Evolutionary conservation across 2,329 filamentous ascomycete genomes (phyloP).

Genomic region (Sarocladium kiliense): DNA sequence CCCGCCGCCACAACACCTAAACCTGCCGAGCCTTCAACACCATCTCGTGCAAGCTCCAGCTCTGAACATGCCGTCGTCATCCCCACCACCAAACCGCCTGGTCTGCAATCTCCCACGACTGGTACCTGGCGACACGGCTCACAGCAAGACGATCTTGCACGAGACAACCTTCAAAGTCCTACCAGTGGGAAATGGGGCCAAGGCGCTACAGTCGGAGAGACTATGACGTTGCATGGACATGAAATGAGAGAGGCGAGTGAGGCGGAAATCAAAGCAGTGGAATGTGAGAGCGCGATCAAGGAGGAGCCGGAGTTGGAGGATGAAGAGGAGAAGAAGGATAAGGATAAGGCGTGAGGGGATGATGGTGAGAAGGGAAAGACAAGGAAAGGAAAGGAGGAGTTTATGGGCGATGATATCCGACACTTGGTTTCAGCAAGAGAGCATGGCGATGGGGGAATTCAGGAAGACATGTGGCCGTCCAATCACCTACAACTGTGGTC

Average conservation of each 20-base stretch:
- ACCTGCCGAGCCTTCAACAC: background rate
- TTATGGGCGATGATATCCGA: background rate
- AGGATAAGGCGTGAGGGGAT: slow-evolving; percentile 1
- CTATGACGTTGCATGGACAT: slow-evolving; percentile 23
- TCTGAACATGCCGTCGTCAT: background rate
- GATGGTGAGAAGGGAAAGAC: slow-evolving; percentile 14
- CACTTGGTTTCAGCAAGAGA: slow-evolving; percentile 7
- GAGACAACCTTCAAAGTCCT: slow-evolving; percentile 36
- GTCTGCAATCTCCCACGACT: slow-evolving; percentile 41
- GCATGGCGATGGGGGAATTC: background rate
- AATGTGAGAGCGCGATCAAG: slow-evolving; percentile 12
- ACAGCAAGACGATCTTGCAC: slow-evolving; percentile 19
- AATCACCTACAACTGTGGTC: too few relatives aligned
- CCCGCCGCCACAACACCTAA: too few relatives aligned
- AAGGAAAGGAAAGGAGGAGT: slow-evolving; percentile 12
- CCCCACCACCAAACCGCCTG: slow-evolving; percentile 16
- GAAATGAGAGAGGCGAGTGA: slow-evolving; percentile 32
- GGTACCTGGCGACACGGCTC: slow-evolving; percentile 31
- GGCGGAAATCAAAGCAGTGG: slow-evolving; percentile 13
- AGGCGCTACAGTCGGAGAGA: slow-evolving; percentile 15
- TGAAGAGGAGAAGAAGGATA: slow-evolving; percentile 16
- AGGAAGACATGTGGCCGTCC: too few relatives aligned
- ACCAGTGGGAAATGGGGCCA: slow-evolving; percentile 37
- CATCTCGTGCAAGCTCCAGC: background rate
- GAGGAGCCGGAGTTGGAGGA: slow-evolving; percentile 19